A percentile compares a stretch with the other conserved stretches of the same genome.
Conservation (phyloP, 441 rosid species). For the Gossypium davidsonii region DNA sequence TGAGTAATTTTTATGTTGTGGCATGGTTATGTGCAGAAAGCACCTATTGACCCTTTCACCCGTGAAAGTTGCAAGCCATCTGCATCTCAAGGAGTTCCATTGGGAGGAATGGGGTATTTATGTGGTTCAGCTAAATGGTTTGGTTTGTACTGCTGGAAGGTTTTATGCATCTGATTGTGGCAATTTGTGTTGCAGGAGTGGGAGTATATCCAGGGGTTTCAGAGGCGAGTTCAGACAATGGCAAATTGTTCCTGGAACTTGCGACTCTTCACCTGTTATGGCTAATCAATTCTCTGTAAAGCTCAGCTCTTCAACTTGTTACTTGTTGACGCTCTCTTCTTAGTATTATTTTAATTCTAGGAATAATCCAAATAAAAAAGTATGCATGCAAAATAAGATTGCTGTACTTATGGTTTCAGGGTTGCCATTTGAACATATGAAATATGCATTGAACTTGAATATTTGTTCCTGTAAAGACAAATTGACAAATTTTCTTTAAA, state of each 20-base stretch:
- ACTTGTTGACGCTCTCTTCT: not conserved
- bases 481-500: not conserved
- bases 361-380: not conserved
- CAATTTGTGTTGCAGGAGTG: constrained; percentile 57
- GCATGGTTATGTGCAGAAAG: constrained; percentile 57
- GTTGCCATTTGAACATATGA: not conserved
- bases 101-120: constrained; percentile 96
- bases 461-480: not conserved
- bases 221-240: constrained; percentile 97
- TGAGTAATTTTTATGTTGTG: constrained; percentile 3
- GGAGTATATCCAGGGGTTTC: constrained; percentile 96
- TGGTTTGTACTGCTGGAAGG: constrained; percentile 2
- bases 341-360: not conserved
- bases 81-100: constrained; percentile 94
- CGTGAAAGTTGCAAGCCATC: constrained; percentile 88
- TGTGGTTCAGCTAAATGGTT: constrained; percentile 16
- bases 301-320: constrained; percentile 22
- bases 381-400: not conserved
- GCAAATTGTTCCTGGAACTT: constrained; percentile 85
- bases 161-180: not conserved
- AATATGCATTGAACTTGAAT: not conserved
- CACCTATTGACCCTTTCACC: constrained; percentile 98
- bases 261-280: constrained; percentile 92
- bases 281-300: constrained; percentile 95
- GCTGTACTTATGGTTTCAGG: not conserved